phyloP scores from a whole-genome alignment of 306 rosid species.

The Pterocarpus macrocarpus region DNA sequence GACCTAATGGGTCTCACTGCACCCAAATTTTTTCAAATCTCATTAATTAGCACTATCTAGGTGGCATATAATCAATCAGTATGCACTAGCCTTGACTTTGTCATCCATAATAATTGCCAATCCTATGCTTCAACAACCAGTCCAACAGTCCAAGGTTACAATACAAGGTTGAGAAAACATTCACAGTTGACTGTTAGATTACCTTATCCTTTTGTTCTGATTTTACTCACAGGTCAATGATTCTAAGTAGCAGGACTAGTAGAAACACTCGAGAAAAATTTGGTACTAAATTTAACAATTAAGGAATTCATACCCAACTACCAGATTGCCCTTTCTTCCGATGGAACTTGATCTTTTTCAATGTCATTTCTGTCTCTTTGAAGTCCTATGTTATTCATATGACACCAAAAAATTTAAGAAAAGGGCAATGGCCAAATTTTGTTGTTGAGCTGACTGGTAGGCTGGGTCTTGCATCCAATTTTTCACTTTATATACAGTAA shows the following conservation, averaged over 20 bases:
- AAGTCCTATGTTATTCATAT: not conserved
- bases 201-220: not conserved
- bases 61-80: not conserved
- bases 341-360: not conserved
- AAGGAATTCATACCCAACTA: conserved; percentile 7
- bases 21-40: not conserved
- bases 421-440: not conserved
- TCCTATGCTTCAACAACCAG: conserved; percentile 26
- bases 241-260: conserved; percentile 29
- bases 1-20: not conserved
- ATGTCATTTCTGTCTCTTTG: conserved; percentile 14
- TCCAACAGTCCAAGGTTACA: conserved; percentile 24
- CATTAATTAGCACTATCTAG: not conserved
- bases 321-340: conserved; percentile 3
- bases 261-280: conserved; percentile 20
- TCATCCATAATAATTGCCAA: not conserved
- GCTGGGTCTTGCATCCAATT: conserved; percentile 34
- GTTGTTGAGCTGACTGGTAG: conserved; percentile 65
- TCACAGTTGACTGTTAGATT: conserved; percentile 38
- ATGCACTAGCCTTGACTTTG: not conserved
- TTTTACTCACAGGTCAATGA: not conserved
- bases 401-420: not conserved
- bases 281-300: not conserved
- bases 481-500: conserved; percentile 49
- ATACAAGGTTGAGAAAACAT: not conserved